A percentile compares a stretch with the other conserved stretches of the same genome.
Evolutionary conservation across 805 yeast genomes (phyloP).

Genomic region (Maudiozyma barnettii): DNA sequence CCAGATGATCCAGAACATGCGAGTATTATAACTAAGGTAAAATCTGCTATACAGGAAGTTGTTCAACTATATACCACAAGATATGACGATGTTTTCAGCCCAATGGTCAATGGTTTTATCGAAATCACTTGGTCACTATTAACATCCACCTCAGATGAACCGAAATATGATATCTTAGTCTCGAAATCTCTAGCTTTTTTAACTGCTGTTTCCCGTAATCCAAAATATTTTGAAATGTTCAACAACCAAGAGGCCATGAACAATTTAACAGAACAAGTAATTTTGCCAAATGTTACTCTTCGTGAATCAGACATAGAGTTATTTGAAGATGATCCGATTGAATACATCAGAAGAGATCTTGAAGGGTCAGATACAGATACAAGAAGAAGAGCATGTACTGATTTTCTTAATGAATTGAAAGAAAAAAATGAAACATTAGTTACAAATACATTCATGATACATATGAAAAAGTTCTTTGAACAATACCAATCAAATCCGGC

Average conservation of each 20-base stretch:
- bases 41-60: slow-evolving; percentile 76
- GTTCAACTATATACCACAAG: slow-evolving; percentile 79
- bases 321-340: slow-evolving; percentile 96
- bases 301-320: slow-evolving; percentile 85
- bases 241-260: slow-evolving; percentile 52
- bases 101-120: slow-evolving; percentile 66
- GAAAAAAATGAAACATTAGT: slow-evolving; percentile 64
- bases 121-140: slow-evolving; percentile 75
- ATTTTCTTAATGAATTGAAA: slow-evolving; percentile 78
- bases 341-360: slow-evolving; percentile 80
- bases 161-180: slow-evolving; percentile 75
- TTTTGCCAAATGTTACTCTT: slow-evolving; percentile 78
- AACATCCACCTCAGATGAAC: slow-evolving; percentile 53
- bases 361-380: slow-evolving; percentile 94
- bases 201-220: slow-evolving; percentile 68
- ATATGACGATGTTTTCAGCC: slow-evolving; percentile 86
- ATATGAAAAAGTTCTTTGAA: slow-evolving; percentile 58
- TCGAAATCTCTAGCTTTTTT: slow-evolving; percentile 73
- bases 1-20: slow-evolving; percentile 52
- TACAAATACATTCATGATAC: slow-evolving; percentile 64
- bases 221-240: slow-evolving; percentile 58
- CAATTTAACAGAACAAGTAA: slow-evolving; percentile 71
- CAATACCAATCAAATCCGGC: slow-evolving; percentile 36
- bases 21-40: slow-evolving; percentile 60
- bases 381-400: slow-evolving; percentile 87